Percentiles rank a stretch among this genome's conserved stretches.
These are phyloP conservation scores for Cercophora newfieldiana DNA, from an alignment of 495 filamentous ascomycete species.

Conservation along the genomic window DNA sequence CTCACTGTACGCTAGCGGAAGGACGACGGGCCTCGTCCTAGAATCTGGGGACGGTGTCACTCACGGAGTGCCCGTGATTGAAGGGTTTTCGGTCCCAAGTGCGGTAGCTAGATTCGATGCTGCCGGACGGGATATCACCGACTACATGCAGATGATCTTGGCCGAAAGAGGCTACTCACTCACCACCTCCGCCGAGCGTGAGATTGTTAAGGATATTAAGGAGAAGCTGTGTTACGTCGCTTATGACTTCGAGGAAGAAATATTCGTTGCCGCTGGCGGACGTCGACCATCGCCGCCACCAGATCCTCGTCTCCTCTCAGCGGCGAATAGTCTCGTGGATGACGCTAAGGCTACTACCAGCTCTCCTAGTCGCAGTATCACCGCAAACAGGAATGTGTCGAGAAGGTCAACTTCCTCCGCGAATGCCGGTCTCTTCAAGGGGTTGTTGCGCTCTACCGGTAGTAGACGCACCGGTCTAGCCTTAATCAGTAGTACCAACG, in stretches of 20 bases:
- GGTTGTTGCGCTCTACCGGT: not conserved
- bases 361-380: not conserved
- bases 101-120: not conserved
- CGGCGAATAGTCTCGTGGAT: not conserved
- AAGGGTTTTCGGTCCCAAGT: not conserved
- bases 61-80: not conserved
- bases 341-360: not conserved
- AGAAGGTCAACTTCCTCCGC: not conserved
- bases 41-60: not conserved
- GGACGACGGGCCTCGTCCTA: conserved; percentile 2
- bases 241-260: conserved; percentile 99
- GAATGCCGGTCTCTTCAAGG: not conserved
- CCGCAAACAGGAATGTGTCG: not conserved
- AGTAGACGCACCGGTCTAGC: not conserved
- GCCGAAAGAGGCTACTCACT: conserved; percentile 98
- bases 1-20: not conserved
- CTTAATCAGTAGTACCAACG: not conserved
- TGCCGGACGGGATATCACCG: conserved; percentile 6
- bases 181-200: conserved; percentile 98
- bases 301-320: not conserved
- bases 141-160: conserved; percentile 68
- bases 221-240: conserved; percentile 99
- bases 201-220: conserved; percentile 99
- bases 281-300: not conserved
- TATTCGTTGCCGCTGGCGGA: conserved; percentile 82